phyloP scores from a whole-genome alignment of 2,329 filamentous ascomycete genomes.

The Fusarium sulawesiense region DNA sequence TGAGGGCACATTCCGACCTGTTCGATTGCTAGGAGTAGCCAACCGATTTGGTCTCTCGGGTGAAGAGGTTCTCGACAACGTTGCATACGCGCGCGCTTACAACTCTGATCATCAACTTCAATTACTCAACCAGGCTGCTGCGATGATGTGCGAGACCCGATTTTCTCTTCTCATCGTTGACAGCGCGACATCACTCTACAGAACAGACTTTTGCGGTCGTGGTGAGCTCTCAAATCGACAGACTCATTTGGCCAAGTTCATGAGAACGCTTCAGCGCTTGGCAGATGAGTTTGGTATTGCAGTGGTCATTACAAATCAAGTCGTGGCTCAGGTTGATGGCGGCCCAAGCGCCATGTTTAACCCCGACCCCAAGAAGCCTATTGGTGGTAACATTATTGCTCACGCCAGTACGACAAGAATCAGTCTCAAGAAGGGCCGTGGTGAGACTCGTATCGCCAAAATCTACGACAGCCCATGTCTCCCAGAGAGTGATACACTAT shows the following conservation, averaged over 20 bases:
- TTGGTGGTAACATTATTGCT: conserved; percentile 98
- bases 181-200: conserved; percentile 93
- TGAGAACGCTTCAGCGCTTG: conserved; percentile 83
- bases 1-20: conserved; percentile 95
- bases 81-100: conserved; percentile 97
- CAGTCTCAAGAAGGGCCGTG: conserved; percentile 94
- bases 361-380: conserved; percentile 98
- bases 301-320: conserved; percentile 98
- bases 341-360: conserved; percentile 99
- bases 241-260: conserved; percentile 87
- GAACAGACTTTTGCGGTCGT: conserved; percentile 96
- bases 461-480: conserved; percentile 99
- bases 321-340: conserved; percentile 97
- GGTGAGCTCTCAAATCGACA: conserved; percentile 96
- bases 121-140: conserved; percentile 90
- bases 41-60: conserved; percentile 94
- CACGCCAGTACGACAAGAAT: conserved; percentile 95
- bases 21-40: conserved; percentile 89
- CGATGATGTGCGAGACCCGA: conserved; percentile 99
- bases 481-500: conserved; percentile 94
- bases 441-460: conserved; percentile 96
- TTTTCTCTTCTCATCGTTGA: conserved; percentile 97
- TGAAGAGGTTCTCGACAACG: conserved; percentile 97
- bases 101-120: conserved; percentile 98
- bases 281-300: conserved; percentile 92